Conservation (phyloP, 2,329 filamentous ascomycete species). For the Botrytis paeoniae region DNA sequence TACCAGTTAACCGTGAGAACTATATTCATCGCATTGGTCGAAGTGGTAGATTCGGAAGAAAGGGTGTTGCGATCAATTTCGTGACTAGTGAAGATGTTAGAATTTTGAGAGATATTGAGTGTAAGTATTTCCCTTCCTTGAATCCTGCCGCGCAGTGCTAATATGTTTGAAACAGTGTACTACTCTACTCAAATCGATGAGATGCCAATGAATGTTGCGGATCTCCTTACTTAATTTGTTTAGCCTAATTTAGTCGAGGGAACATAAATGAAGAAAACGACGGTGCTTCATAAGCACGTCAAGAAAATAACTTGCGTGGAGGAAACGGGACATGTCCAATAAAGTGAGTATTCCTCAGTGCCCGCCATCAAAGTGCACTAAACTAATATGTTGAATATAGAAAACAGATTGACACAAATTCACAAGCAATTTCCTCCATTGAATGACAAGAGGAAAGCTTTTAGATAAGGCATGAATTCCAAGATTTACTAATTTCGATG, state of each 20-base stretch:
- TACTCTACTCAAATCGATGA: slow-evolving; percentile 78
- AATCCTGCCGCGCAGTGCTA: not conserved
- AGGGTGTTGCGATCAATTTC: slow-evolving; percentile 99
- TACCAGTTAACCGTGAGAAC: slow-evolving; percentile 98
- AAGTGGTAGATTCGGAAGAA: slow-evolving; percentile 91
- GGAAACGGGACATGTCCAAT: slow-evolving; percentile 34
- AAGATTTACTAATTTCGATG: not conserved
- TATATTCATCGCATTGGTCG: slow-evolving; percentile 98
- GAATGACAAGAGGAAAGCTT: not conserved
- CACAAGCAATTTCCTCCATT: not conserved
- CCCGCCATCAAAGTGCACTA: no score
- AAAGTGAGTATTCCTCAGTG: slow-evolving; percentile 26
- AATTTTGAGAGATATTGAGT: slow-evolving; percentile 94
- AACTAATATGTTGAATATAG: not conserved
- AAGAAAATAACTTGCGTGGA: slow-evolving; percentile 30
- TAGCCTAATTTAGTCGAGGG: not conserved
- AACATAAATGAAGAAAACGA: slow-evolving; percentile 4
- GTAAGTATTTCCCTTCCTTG: slow-evolving; percentile 50
- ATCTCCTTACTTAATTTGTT: slow-evolving; percentile 35
- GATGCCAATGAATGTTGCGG: slow-evolving; percentile 73
- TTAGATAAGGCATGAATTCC: not conserved
- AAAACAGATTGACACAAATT: slow-evolving; percentile 2
- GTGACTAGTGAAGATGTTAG: slow-evolving; percentile 97
- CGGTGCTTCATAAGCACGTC: slow-evolving; percentile 27
- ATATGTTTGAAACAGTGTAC: slow-evolving; percentile 49